Percentiles rank a stretch among this genome's conserved stretches.
Evolutionary conservation across 805 yeast genomes (phyloP).

Genomic region (Saccharomycopsis sp.): DNA sequence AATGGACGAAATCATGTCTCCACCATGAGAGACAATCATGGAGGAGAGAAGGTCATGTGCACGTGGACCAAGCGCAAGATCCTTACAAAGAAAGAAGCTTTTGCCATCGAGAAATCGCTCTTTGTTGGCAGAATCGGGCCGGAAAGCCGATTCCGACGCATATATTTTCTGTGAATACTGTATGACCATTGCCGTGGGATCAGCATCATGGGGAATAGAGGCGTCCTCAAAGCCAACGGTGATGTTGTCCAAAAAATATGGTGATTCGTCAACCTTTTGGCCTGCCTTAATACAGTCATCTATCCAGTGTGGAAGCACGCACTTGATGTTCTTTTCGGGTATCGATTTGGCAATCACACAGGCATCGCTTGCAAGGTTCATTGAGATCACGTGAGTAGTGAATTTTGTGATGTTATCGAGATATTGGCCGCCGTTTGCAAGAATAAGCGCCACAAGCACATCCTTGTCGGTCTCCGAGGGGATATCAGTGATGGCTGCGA

Average conservation of each 20-base stretch:
- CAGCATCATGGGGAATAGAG: slow-evolving; percentile 2
- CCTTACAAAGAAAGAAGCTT: slow-evolving; percentile 45
- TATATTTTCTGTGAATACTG: slow-evolving; percentile 6
- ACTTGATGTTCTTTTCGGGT: slow-evolving; percentile 39
- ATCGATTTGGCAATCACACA: slow-evolving; percentile 47
- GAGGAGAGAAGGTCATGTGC: slow-evolving; percentile 34
- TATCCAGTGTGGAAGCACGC: slow-evolving; percentile 78
- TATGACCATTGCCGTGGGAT: background rate
- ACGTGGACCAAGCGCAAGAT: slow-evolving; percentile 46
- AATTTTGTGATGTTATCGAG: slow-evolving; percentile 51
- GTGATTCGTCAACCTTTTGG: slow-evolving; percentile 43
- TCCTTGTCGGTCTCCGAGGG: slow-evolving; percentile 57
- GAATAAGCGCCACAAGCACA: slow-evolving; percentile 54
- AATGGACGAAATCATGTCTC: slow-evolving; percentile 33
- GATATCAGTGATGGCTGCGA: slow-evolving; percentile 53
- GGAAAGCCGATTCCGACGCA: slow-evolving; percentile 13
- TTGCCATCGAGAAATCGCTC: slow-evolving; percentile 36
- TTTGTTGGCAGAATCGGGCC: slow-evolving; percentile 6
- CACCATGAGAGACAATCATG: slow-evolving; percentile 51
- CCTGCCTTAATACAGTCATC: slow-evolving; percentile 57
- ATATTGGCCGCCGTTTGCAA: slow-evolving; percentile 70
- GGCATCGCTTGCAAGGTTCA: slow-evolving; percentile 47
- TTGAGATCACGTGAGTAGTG: slow-evolving; percentile 74
- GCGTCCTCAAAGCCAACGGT: slow-evolving; percentile 2
- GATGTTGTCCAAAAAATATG: slow-evolving; percentile 42